Conservation (phyloP, 208 protist genomes). For the Leptomonas seymouri region DNA sequence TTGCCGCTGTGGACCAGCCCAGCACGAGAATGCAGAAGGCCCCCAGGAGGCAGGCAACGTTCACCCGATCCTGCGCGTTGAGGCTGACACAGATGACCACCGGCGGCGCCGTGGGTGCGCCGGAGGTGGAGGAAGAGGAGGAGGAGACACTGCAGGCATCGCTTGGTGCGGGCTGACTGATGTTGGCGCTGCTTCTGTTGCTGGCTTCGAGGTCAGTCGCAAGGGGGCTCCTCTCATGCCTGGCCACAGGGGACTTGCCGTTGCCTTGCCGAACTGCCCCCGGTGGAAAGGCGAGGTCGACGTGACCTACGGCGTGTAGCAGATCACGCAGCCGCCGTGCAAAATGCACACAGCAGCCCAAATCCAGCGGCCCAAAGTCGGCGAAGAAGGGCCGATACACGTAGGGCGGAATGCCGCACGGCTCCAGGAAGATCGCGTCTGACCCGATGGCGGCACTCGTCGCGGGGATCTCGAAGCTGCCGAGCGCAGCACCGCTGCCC, state of each 20-base stretch:
- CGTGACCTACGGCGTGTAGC: conserved; percentile 33
- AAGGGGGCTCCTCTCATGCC: not conserved
- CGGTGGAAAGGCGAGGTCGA: conserved; percentile 14
- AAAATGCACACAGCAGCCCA: conserved; percentile 75
- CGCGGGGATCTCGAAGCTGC: not conserved
- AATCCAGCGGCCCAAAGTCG: conserved; percentile 94
- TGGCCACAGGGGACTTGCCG: no score
- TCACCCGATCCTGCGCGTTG: conserved; percentile 82
- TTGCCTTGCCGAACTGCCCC: not conserved
- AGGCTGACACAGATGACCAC: conserved; percentile 63
- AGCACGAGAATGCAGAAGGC: conserved; percentile 77
- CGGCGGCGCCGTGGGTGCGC: conserved; percentile 22
- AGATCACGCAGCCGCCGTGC: conserved; percentile 55
- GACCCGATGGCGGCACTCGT: conserved; percentile 14
- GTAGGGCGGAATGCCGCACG: conserved; percentile 44
- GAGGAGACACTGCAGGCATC: no score
- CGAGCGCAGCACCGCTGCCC: conserved; percentile 7
- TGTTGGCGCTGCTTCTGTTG: no score
- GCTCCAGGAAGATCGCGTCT: conserved; percentile 51
- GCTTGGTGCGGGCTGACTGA: no score
- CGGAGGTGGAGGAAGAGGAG: not conserved
- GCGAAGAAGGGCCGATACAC: conserved; percentile 92
- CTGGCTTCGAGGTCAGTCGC: not conserved
- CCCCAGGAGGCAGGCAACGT: conserved; percentile 82
- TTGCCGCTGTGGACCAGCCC: conserved; percentile 60